Evolutionary conservation across 148 eudicot species (phyloP), one percentile per base, ranked within the genome.

Genomic region (Rhododendron simsii): DNA sequence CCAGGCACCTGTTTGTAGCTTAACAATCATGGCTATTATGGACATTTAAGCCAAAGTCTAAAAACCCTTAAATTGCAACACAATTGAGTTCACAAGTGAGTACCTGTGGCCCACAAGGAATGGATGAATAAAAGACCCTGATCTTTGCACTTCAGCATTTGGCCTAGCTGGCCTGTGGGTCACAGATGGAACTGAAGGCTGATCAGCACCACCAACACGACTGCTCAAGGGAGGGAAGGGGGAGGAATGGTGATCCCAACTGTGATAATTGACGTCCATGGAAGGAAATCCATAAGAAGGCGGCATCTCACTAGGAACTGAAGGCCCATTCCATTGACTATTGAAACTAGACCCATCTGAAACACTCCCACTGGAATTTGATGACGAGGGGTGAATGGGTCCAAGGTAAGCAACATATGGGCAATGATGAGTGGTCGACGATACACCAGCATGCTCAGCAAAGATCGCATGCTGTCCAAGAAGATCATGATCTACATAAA

Each of bases 341-440:
- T 85, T 92, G 67, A 89, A 96, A 91, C 80, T 88, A 28, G 98
- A 88, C 84, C 91, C 92, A 85, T 95, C 95, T 13, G 95, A 86
- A 78, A 90, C 88, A 87, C 84, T 92, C 44, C 89, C 93, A 87
- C 89, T 81, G 23, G 96, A 88, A 85, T 87, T 91, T 47, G 94
- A 90, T 23, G 95, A 91, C 3, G 94, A 92, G 13, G 94, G 96
- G 88, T 92, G 98, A 81, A 92, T 59, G 67, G 97, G 96, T 81
- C 96, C 97, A 85, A 94, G 87, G 83, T 94, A 96, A 37, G 98
- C 95, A 87, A 95, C 84, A 85, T 95, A 96, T 1, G 99, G 99
- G 67, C 96, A 96, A 82, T 93, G 95, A 82, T 94, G 97, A 81
- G 90, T 78, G 82, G 98, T 87, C 41, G 99, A 93, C 83, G 98